Evolutionary conservation across 2,329 filamentous ascomycete species (phyloP).

Genomic region (Penicillium sp.): DNA sequence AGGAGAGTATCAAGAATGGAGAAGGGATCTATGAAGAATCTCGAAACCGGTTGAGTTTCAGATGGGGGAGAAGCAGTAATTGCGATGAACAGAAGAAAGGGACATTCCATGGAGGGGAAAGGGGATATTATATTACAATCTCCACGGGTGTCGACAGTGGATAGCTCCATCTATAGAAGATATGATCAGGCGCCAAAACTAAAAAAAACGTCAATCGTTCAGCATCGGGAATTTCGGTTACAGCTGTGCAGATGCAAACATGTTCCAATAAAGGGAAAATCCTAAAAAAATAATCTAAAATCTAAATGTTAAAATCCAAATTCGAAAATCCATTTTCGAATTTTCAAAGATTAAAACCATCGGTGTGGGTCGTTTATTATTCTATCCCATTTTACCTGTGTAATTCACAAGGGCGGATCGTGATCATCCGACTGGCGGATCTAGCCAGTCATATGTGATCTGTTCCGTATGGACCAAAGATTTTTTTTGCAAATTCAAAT

Average conservation of each 20-base stretch:
- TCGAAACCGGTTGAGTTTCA: conserved; percentile 11
- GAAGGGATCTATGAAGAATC: conserved; percentile 27
- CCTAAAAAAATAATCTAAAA: background rate
- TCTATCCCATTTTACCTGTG: background rate
- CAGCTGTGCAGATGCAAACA: conserved; percentile 41
- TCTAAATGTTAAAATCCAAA: conserved; percentile 1
- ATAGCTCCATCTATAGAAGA: conserved; percentile 33
- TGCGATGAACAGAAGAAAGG: conserved; percentile 10
- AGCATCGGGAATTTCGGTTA: conserved; percentile 33
- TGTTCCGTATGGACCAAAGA: background rate
- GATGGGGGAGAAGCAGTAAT: conserved; percentile 5
- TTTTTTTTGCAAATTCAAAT: background rate
- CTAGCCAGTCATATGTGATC: background rate
- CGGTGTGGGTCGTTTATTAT: conserved; percentile 1
- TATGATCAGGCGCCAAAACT: conserved; percentile 33
- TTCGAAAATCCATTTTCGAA: conserved; percentile 11
- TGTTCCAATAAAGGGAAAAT: conserved; percentile 26
- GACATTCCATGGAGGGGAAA: conserved; percentile 25
- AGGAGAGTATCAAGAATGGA: conserved; percentile 16
- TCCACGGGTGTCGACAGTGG: conserved; percentile 28
- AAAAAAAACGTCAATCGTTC: conserved; percentile 32
- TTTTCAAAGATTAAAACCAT: conserved; percentile 10
- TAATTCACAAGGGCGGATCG: background rate
- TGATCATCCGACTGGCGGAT: background rate
- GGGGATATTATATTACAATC: conserved; percentile 27